These are phyloP conservation scores for Daldinia decipiens DNA, from an alignment of 495 filamentous ascomycete genomes.

Conservation along the genomic window DNA sequence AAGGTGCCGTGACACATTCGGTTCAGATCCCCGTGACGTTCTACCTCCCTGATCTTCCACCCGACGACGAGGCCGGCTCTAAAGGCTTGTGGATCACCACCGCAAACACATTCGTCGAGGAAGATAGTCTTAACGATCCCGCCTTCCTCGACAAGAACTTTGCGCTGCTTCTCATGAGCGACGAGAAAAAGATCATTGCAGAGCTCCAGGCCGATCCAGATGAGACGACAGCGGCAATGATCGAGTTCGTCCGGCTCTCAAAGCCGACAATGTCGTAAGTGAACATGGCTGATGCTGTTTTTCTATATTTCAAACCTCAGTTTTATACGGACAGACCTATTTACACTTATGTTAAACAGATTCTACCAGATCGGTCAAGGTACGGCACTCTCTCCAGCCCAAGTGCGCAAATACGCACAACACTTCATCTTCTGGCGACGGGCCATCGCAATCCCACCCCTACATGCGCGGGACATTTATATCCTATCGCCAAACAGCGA, in stretches of 20 bases:
- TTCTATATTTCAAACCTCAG: neutral
- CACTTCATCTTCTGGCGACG: conserved; percentile 96
- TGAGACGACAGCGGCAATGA: conserved; percentile 74
- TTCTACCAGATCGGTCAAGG: conserved; percentile 81
- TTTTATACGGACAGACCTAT: conserved; percentile 14
- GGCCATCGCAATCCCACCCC: conserved; percentile 88
- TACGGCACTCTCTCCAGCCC: conserved; percentile 75
- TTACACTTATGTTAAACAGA: conserved; percentile 38
- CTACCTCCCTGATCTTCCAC: conserved; percentile 77
- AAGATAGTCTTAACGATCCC: conserved; percentile 69
- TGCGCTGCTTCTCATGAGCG: conserved; percentile 83
- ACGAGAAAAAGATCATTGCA: conserved; percentile 81
- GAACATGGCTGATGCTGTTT: neutral
- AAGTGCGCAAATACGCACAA: conserved; percentile 84
- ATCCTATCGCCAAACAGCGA: conserved; percentile 93
- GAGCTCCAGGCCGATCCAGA: conserved; percentile 83
- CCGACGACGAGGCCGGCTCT: conserved; percentile 70
- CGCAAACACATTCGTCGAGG: conserved; percentile 75
- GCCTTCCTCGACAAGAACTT: conserved; percentile 82
- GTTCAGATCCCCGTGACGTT: conserved; percentile 87
- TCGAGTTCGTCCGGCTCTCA: conserved; percentile 83
- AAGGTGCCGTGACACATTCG: conserved; percentile 69
- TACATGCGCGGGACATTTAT: conserved; percentile 91
- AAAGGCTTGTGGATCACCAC: conserved; percentile 84
- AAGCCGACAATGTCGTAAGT: conserved; percentile 82